Evolutionary conservation across 371 early-diverging fungal genomes (phyloP).

Genomic region (Apophysomyces variabilis): DNA sequence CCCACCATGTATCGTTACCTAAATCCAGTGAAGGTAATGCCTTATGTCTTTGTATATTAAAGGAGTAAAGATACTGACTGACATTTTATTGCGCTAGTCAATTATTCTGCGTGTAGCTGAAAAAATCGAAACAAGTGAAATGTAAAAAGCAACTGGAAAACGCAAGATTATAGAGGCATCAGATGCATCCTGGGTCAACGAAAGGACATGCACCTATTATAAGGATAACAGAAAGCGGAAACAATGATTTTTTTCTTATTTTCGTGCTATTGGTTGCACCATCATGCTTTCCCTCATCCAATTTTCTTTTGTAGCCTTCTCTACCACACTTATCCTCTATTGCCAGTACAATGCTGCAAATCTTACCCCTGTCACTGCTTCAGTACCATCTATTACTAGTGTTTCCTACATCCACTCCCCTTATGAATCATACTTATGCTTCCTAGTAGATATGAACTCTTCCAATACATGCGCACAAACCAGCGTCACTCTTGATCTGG

Average conservation of each 20-base stretch:
- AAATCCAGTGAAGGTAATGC: conserved; percentile 1
- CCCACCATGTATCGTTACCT: not conserved
- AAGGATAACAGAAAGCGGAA: not conserved
- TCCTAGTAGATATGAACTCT: not conserved
- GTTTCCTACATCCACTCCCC: too few species aligned
- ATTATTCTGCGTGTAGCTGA: not conserved
- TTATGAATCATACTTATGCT: too few species aligned
- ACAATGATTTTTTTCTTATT: not conserved
- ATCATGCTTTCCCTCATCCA: too few species aligned
- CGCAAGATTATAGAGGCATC: not conserved
- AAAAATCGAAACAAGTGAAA: not conserved
- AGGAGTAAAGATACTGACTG: not conserved
- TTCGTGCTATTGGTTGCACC: too few species aligned
- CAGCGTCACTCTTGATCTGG: not conserved
- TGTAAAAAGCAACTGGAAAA: not conserved
- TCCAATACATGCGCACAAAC: not conserved
- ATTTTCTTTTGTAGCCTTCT: too few species aligned
- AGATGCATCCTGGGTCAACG: not conserved
- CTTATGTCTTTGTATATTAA: not conserved
- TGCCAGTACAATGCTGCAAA: too few species aligned
- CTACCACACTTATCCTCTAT: too few species aligned
- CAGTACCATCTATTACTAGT: too few species aligned
- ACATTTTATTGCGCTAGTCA: not conserved
- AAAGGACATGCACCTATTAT: not conserved
- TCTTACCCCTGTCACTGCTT: too few species aligned